Conservation (phyloP, 1,284 basidiomycete species). For the Fomitiporia mediterranea region DNA sequence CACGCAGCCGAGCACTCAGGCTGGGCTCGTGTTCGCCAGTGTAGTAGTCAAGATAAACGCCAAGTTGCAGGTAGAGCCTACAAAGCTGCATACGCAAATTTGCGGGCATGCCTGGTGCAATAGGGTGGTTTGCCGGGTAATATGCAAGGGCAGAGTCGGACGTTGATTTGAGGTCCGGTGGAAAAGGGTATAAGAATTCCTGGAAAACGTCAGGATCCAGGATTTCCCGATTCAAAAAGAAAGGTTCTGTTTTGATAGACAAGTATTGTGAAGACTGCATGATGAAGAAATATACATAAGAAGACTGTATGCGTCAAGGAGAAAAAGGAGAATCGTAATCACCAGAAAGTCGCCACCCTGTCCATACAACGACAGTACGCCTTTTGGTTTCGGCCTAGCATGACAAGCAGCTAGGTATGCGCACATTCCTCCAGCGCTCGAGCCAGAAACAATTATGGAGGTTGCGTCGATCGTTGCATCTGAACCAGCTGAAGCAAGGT, state of each 20-base stretch:
- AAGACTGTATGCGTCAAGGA: background rate
- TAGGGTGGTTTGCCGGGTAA: constrained; percentile 37
- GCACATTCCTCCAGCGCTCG: constrained; percentile 59
- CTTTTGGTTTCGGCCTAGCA: constrained; percentile 46
- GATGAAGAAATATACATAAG: background rate
- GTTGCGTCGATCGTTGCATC: constrained; percentile 38
- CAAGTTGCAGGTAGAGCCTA: constrained; percentile 55
- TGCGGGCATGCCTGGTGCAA: constrained; percentile 51
- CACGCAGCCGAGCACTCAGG: constrained; percentile 41
- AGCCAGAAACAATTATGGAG: constrained; percentile 50
- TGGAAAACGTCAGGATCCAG: constrained; percentile 32
- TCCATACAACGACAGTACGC: constrained; percentile 53
- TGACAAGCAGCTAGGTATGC: constrained; percentile 57
- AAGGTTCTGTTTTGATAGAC: constrained; percentile 34
- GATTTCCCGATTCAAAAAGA: constrained; percentile 38
- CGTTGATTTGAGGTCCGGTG: constrained; percentile 27
- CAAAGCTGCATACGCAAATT: constrained; percentile 58
- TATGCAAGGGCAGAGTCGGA: constrained; percentile 47
- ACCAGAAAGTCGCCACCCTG: constrained; percentile 61
- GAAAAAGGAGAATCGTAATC: background rate
- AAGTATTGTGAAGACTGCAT: constrained; percentile 36
- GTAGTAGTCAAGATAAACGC: constrained; percentile 54
- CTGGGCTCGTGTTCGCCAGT: constrained; percentile 52
- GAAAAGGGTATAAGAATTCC: constrained; percentile 32
- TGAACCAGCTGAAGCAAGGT: constrained; percentile 12